Percentiles rank a stretch among this genome's conserved stretches.
Evolutionary conservation across 73 alveolate species (phyloP).

Genomic region (Paramecium caudatum): DNA sequence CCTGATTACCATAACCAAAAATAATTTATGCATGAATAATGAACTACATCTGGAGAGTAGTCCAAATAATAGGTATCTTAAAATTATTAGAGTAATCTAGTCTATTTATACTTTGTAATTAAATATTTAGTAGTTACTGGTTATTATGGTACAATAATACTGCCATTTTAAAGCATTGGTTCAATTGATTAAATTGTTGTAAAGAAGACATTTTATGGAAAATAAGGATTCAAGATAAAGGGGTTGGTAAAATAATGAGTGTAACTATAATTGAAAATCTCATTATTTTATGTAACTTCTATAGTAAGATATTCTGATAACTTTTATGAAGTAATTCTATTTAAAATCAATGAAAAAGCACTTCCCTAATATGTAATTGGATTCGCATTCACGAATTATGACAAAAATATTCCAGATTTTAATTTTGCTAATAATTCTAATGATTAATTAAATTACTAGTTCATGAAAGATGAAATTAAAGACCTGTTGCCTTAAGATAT

Average conservation of each 20-base stretch:
- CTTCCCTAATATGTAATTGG: background rate
- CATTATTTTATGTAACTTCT: background rate
- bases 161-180: background rate
- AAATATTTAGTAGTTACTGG: conserved; percentile 11
- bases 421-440: background rate
- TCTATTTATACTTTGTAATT: background rate
- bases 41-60: background rate
- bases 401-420: conserved; percentile 32
- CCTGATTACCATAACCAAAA: background rate
- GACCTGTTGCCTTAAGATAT: too few species aligned
- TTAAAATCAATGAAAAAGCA: background rate
- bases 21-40: background rate
- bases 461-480: too few species aligned
- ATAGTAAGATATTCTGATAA: conserved; percentile 8
- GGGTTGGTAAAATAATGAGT: background rate
- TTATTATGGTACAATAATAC: background rate
- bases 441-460: background rate
- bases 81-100: background rate
- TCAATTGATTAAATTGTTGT: conserved; percentile 8
- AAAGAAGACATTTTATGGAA: background rate
- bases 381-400: background rate
- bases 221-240: background rate
- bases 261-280: background rate
- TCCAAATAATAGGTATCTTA: background rate
- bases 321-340: background rate